Conservation (phyloP, 768 basidiomycete species). For the Tulasnella sp. region DNA sequence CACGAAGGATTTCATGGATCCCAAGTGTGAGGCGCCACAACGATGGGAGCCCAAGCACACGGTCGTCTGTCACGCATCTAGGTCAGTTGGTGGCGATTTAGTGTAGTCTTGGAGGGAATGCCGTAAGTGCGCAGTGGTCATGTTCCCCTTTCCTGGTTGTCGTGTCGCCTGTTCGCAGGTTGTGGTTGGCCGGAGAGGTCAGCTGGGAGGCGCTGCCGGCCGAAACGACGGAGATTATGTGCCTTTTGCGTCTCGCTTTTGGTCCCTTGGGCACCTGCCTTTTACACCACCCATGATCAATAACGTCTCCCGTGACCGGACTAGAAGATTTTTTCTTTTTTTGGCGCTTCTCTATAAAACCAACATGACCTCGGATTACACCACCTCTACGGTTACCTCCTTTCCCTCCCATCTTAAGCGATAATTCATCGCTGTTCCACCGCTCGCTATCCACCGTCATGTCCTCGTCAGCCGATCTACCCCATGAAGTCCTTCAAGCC, state of each 20-base stretch:
- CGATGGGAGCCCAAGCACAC: no score
- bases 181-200: no score
- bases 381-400: background rate
- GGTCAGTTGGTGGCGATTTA: no score
- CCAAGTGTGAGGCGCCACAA: no score
- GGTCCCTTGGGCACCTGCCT: background rate
- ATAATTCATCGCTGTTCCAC: background rate
- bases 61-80: no score
- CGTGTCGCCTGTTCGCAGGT: no score
- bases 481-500: conserved; percentile 48
- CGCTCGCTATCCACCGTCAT: background rate
- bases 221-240: no score
- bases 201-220: no score
- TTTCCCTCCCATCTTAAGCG: background rate
- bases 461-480: background rate
- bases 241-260: background rate
- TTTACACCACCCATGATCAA: background rate
- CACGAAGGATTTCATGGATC: no score
- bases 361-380: background rate
- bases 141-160: no score
- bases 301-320: background rate
- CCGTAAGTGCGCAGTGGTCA: no score
- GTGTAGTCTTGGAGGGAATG: no score
- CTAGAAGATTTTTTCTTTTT: background rate
- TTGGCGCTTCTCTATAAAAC: background rate